phyloP scores from a whole-genome alignment of 1,139 yeast species.

The Martiniozyma asiatica region DNA sequence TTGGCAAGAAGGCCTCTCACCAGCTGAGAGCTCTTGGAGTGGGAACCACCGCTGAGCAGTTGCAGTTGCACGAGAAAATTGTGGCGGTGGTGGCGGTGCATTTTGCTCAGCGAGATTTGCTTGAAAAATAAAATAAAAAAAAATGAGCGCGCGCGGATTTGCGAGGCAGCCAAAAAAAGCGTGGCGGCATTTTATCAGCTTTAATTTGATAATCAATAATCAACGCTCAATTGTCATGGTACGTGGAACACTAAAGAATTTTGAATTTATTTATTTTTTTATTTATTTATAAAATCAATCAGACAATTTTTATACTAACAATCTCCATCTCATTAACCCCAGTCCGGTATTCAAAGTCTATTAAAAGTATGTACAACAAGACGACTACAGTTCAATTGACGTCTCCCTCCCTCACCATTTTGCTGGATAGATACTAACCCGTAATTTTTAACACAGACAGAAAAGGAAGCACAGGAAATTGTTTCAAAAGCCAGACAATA shows the following conservation, averaged over 20 bases:
- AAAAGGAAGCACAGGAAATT: slow-evolving; percentile 91
- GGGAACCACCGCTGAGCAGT: neutral
- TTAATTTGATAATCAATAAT: too few relatives aligned
- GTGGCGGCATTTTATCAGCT: too few relatives aligned
- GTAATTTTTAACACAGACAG: too few relatives aligned
- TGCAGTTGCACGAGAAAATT: neutral
- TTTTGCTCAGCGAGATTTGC: slow-evolving; percentile 8
- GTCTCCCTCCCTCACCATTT: neutral
- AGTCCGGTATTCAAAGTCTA: slow-evolving; percentile 28
- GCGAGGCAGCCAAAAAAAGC: too few relatives aligned
- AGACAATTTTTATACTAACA: slow-evolving; percentile 3
- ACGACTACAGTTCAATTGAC: neutral
- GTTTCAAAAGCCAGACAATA: slow-evolving; percentile 83
- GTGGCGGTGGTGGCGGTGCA: slow-evolving; percentile 5
- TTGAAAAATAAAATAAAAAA: neutral
- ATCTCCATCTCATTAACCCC: neutral
- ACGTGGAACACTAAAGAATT: neutral
- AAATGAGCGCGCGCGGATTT: too few relatives aligned
- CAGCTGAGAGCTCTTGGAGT: too few relatives aligned
- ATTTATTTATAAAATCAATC: neutral
- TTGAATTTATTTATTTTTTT: neutral
- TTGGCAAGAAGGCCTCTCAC: slow-evolving; percentile 27
- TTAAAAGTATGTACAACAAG: slow-evolving; percentile 21
- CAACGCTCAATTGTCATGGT: too few relatives aligned
- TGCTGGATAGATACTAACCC: too few relatives aligned